Conservation (phyloP, 176 grass and related monocot species). For the Tuctoria greenei region DNA sequence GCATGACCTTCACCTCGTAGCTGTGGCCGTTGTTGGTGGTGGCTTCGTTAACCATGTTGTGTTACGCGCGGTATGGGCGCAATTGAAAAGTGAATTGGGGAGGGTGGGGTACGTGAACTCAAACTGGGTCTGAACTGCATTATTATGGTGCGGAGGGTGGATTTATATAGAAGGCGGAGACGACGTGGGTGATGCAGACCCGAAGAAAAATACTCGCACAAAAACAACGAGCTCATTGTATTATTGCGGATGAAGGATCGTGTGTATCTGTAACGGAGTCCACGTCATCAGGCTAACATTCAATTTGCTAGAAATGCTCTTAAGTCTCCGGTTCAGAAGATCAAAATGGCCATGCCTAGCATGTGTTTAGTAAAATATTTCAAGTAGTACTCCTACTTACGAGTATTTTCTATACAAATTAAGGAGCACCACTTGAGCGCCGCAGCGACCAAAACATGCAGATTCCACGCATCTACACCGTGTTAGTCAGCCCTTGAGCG, state of each 20-base stretch:
- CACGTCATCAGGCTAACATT: no score
- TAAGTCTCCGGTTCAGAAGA: background rate
- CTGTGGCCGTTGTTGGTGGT: background rate
- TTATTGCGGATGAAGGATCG: no score
- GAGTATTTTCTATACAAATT: no score
- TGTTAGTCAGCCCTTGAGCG: no score
- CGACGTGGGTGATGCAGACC: background rate
- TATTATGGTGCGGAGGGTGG: background rate
- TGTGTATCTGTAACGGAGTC: no score
- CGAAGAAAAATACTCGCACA: no score
- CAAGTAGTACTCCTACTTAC: no score
- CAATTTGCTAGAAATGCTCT: no score
- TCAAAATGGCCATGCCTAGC: background rate
- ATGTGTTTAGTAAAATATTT: background rate
- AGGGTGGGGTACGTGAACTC: background rate
- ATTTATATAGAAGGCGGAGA: slow-evolving; percentile 10
- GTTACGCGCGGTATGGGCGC: background rate
- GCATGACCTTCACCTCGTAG: slow-evolving; percentile 39
- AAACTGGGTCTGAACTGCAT: background rate
- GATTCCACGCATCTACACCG: no score
- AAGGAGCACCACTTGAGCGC: no score
- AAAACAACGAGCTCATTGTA: no score
- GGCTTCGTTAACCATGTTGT: slow-evolving; percentile 44
- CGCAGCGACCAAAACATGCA: no score
- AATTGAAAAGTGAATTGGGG: background rate